A percentile compares a stretch with the other conserved stretches of the same genome.
Evolutionary conservation across 2,329 filamentous ascomycete species (phyloP).

Genomic region (Sarocladium strictum): DNA sequence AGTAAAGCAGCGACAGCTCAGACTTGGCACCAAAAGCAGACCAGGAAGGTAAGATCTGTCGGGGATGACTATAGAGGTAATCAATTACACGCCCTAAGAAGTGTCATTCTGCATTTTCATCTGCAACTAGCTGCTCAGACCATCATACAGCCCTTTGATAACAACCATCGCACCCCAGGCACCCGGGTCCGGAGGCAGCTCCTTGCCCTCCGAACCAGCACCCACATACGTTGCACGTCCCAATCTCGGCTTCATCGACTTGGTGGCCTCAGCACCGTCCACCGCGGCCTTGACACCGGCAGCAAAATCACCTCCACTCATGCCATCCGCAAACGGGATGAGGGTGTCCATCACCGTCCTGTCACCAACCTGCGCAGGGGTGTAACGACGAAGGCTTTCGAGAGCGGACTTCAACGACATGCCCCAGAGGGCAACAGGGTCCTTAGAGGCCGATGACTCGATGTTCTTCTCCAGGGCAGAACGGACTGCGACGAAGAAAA

Average conservation of each 20-base stretch:
- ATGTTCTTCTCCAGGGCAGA: slow-evolving; percentile 34
- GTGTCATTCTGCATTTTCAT: background rate
- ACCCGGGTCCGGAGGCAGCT: slow-evolving; percentile 60
- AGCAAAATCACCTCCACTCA: slow-evolving; percentile 44
- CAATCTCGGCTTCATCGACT: slow-evolving; percentile 57
- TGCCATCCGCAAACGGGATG: slow-evolving; percentile 45
- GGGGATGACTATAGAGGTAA: background rate
- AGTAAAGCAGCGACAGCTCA: background rate
- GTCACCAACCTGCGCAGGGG: slow-evolving; percentile 48
- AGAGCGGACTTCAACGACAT: slow-evolving; percentile 36
- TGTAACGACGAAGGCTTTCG: slow-evolving; percentile 43
- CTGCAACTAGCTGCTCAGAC: background rate
- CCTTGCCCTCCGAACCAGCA: slow-evolving; percentile 42
- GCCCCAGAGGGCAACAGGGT: slow-evolving; percentile 36
- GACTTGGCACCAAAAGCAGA: background rate
- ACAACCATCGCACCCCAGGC: slow-evolving; percentile 63
- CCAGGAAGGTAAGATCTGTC: background rate
- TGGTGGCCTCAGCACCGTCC: slow-evolving; percentile 56
- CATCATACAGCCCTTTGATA: slow-evolving; percentile 33
- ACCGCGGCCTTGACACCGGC: slow-evolving; percentile 53
- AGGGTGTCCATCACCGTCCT: slow-evolving; percentile 53
- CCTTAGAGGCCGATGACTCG: slow-evolving; percentile 21
- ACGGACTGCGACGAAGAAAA: slow-evolving; percentile 46
- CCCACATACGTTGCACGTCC: slow-evolving; percentile 65
- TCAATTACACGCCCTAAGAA: background rate